Base-by-base conservation (phyloP, 805 yeast genomes). In the Ogataea trehaloabstinens region DNA sequence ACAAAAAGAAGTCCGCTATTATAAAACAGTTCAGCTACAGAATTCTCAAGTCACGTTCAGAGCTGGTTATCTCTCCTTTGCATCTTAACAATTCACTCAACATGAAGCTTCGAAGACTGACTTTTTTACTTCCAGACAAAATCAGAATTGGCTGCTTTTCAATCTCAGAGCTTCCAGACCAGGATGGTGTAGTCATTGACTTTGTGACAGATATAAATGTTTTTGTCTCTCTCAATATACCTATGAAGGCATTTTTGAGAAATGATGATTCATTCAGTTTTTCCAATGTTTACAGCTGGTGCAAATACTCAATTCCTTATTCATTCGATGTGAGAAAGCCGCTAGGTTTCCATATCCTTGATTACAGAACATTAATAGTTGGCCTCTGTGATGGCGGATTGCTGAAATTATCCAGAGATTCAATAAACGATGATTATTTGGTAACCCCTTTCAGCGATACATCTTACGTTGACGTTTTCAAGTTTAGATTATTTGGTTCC, bases 321-420 rank as follows among this genome's bases (percentile, higher is more conserved):
- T 72, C 78, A 6, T 78, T 82, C 48, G 76, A 74, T 22, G 55
- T 75, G 5, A 68, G 84, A 50, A 60, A 62, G 18, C 88, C 91
- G 2, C 74, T 76, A 30, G 60, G 70, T 16, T 50, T 84, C 44
- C 45, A 69, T 35, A 58, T 82, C 1, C 59, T 80, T 12, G 70
- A 75, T 22, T 45, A 63, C 0, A 51, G 55, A 3, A 68, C 72
- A 31, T 54, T 79, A 6, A 56, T 88, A 3, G 77, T 83, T 0
- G 69, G 87, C 4, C 66, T 89, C 34, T 70, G 71, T 31, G 95
- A 90, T 61, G 96, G 97, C 19, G 87, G 90, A 1, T 57, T 89
- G 29, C 61, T 87, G 35, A 80, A 79, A 31, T 65, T 84, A 41
- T 49, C 52, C 24, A 64, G 78, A 48, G 30, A 35, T 2, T 27